phyloP scores from a whole-genome alignment of 2,329 filamentous ascomycete genomes.

The Diaporthe vexans region DNA sequence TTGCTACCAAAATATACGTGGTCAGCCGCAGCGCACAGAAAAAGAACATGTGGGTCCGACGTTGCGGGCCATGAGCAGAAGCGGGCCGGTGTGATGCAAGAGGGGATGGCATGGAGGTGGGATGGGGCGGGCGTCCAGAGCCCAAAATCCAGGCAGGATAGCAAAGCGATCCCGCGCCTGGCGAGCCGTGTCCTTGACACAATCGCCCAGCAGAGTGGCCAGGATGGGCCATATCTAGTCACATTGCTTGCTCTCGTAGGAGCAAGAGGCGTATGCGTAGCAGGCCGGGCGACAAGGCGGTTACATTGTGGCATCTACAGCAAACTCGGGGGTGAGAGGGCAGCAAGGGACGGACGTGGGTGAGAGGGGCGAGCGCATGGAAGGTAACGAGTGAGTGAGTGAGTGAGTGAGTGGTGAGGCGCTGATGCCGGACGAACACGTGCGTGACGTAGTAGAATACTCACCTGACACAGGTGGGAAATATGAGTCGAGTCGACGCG shows the following conservation, averaged over 20 bases:
- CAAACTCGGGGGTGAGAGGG: not conserved
- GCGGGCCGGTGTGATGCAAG: constrained; percentile 43
- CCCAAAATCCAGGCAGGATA: constrained; percentile 14
- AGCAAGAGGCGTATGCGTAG: not conserved
- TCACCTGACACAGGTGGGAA: constrained; percentile 14
- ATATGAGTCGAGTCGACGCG: constrained; percentile 12
- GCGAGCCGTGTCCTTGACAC: not conserved
- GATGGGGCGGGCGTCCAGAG: constrained; percentile 20
- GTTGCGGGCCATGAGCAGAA: constrained; percentile 40
- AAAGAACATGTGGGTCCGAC: constrained; percentile 40
- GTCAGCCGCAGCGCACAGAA: constrained; percentile 41
- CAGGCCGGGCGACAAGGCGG: not conserved
- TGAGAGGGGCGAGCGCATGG: constrained; percentile 3
- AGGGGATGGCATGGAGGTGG: constrained; percentile 36
- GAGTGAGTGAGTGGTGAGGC: not conserved
- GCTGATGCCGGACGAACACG: not conserved
- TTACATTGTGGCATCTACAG: constrained; percentile 20
- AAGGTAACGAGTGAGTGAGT: too few species aligned
- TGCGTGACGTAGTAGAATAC: constrained; percentile 16
- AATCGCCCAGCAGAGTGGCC: not conserved
- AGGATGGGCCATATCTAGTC: not conserved
- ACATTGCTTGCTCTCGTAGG: not conserved
- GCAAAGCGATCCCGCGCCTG: not conserved
- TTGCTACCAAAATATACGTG: constrained; percentile 41
- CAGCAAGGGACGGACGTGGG: not conserved